Base-by-base conservation (phyloP, 2,329 filamentous ascomycete genomes). In the Botrytis byssoidea region DNA sequence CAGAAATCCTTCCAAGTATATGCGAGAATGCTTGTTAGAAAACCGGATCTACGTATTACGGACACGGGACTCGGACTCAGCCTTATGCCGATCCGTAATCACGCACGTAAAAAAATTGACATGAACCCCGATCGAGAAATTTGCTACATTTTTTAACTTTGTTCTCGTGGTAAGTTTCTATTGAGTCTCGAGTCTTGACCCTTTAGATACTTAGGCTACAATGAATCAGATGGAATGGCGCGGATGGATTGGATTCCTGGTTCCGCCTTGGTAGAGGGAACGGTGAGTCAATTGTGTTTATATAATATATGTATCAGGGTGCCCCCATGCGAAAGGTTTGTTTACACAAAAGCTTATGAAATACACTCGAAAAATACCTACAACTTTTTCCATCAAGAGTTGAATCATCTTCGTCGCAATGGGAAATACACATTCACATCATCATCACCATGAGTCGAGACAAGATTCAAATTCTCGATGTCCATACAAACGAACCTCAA, bases 371-470 rank as follows among this genome's bases (percentile, higher is more conserved):
- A 44, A 65, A 3, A 65, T 32, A 65, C n/a, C 32, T 65, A 37
- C 22, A 51, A 14, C 22, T n/a, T 25, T 18, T 25, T 35, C 16
- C 22, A 12, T 37, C 44, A 37, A 67, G 32, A 67, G 4, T 9
- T 35, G n/a, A 29, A 10, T 16, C 35, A 57, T 57, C 42, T 29
- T 42, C 14, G 48, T 32, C 16, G 46, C n/a, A 32, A 73, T 73
- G 71, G 71, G 71, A 32, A 73, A 69, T 14, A 42, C 65, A 69
- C 48, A 42, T 57, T 73, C 71, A 42, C 64, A 68, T 29, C 29
- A 67, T 67, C 46, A 35, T 1, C 18, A 32, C 18, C 35, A 42
- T 51, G 40, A 48, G 16, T 40, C 70, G 22, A 66, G 29, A 20
- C 18, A 22, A 10, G 37, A 65, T 48, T n/a, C 40, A 22, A 60